Base-by-base conservation (phyloP, 1,284 basidiomycete species). In the Leccinum pachyderme region DNA sequence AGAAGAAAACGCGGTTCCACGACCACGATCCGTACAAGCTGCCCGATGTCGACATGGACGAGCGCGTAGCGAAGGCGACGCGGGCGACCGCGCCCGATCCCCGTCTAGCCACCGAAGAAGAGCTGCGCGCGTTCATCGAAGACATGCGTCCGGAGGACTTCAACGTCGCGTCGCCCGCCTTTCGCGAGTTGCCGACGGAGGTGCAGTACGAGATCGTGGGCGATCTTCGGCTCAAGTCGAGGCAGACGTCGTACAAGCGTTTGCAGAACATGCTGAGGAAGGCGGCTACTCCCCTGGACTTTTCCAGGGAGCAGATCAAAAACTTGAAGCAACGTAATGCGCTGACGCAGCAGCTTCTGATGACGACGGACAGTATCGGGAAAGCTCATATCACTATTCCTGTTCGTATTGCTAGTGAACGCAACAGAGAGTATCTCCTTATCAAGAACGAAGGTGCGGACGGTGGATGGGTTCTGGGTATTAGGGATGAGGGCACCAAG, bases 171-270 rank as follows among this genome's bases (percentile, higher is more conserved):
- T 93, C 92, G 2, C 81, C 90, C 7, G 90, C 87, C n/a, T 99
- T 99, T 68, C 86, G 87, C 27, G 91, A 93, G 58, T 81, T 99
- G 9, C 95, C 97, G 0, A 93, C 93, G 0, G 95, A 98, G 72
- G 86, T 97, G 24, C 95, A 99, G 69, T 99, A 99, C 72, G 97
- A 99, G 76, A 95, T 99, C 61, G 89, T 99, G 29, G 96, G 96
- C 55, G 97, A 99, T 74, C 75, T 98, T 55, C 85, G 95, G 5
- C 77, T 96, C 45, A 94, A 94, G 69, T 98, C 95, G 1, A 84
- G 97, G 2, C 94, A 97, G 72, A 96, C 94, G 7, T 97, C 93
- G 5, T 90, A 95, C 74, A 86, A 86, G 50, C 89, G 97, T 9
- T 76, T 99, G 31, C 90, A 96, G 63, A 87, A 89, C 54, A 99